Evolutionary conservation across 306 rosid species (phyloP).

Genomic region (Quercus rubra): DNA sequence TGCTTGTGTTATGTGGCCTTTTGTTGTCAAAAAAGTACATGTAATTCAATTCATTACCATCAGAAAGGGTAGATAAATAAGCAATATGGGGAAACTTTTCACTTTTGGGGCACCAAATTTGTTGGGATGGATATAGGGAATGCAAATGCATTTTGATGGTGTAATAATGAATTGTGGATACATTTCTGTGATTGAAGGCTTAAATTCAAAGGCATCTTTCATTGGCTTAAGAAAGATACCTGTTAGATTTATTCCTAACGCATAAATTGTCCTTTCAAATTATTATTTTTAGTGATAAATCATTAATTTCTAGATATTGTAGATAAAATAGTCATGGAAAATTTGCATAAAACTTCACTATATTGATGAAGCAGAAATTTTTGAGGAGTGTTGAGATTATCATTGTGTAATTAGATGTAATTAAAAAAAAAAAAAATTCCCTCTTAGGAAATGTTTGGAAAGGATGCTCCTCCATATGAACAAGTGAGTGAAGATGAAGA

Average conservation of each 20-base stretch:
- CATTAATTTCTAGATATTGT: background rate
- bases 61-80: background rate
- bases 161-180: background rate
- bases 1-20: background rate
- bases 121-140: background rate
- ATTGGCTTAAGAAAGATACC: constrained; percentile 2
- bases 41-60: background rate
- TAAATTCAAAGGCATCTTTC: background rate
- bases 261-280: background rate
- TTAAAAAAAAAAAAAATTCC: background rate
- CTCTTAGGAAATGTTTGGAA: constrained; percentile 88
- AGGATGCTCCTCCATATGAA: constrained; percentile 62
- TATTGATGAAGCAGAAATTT: background rate
- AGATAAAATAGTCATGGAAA: background rate
- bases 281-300: background rate
- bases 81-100: background rate
- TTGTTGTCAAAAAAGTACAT: background rate
- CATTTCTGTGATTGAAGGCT: background rate
- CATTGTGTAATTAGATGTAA: constrained; percentile 6
- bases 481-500: constrained; percentile 90
- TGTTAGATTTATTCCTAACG: constrained; percentile 4
- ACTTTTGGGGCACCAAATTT: background rate
- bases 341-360: background rate
- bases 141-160: background rate
- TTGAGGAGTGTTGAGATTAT: background rate